Base-by-base conservation (phyloP, 371 early-diverging fungal genomes). In the Blastocladiella emersonii region DNA sequence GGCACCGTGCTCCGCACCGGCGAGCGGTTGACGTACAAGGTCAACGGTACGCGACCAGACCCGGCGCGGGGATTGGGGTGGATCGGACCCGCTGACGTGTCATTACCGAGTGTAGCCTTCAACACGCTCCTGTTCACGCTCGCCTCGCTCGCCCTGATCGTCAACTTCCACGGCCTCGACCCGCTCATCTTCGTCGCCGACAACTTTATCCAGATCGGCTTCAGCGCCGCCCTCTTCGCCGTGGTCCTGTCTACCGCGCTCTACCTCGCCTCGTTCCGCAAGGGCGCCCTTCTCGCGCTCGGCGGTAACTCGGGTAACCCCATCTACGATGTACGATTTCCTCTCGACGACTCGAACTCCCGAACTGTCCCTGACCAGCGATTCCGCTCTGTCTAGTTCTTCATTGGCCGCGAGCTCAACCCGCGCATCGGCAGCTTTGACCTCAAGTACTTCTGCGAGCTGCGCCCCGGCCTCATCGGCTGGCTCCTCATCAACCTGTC, bases 261-360 rank as follows among this genome's bases (percentile, higher is more conserved):
- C 34, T 95, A 94, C 68, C 56, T 82, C 15, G 67, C 65, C 56
- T 93, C 93, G 61, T 92, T 92, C 77, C 67, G 70, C 15, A 63
- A 68, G 25, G 70, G 66, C 36, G 74, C 73, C 41, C 72, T 96
- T 63, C 74, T 94, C 36, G 83, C 94, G 0, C 70, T 81, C 12
- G 90, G 90, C 32, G 97, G 95, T n/a, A 93, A 94, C 77, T 86
- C 91, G 19, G 91, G 92, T 48, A 88, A 88, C 76, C 68, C 76
- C 19, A 69, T 92, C 61, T 92, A 96, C 74, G 94, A 96, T 74
- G 85, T 82, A 76, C 69, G 78, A 62, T 2, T 34, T 15, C 39
- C 55, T 0, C 6, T 30, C n/a, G n/a, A n/a, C n/a, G n/a, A n/a
- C n/a, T n/a, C n/a, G n/a, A n/a, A n/a, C 44, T 1, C 17, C 35